Conservation (phyloP, 768 basidiomycete species). For the Coprinopsis strossmayeri region DNA sequence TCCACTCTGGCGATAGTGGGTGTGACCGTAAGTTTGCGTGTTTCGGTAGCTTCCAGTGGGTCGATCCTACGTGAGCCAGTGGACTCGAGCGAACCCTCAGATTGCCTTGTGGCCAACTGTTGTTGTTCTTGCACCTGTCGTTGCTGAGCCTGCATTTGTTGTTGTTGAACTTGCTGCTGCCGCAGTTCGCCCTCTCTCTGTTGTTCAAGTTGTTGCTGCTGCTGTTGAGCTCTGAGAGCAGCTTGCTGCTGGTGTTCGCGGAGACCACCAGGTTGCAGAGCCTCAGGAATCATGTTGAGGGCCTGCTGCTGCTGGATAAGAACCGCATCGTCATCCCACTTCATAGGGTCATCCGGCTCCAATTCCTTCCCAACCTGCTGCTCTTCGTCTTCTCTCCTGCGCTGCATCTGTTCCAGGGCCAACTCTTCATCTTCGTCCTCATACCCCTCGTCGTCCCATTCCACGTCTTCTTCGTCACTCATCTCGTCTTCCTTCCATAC, state of each 20-base stretch:
- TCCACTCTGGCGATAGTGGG: slow-evolving; percentile 67
- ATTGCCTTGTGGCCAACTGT: slow-evolving; percentile 34
- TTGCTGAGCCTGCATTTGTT: slow-evolving; percentile 20
- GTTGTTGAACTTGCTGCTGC: slow-evolving; percentile 24
- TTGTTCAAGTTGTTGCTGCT: slow-evolving; percentile 22
- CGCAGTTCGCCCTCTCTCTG: slow-evolving; percentile 23
- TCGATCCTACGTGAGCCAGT: slow-evolving; percentile 36
- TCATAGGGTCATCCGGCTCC: slow-evolving; percentile 81
- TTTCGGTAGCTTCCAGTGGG: slow-evolving; percentile 64
- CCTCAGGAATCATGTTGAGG: slow-evolving; percentile 24
- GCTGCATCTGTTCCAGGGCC: slow-evolving; percentile 43
- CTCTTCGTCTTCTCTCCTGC: slow-evolving; percentile 27
- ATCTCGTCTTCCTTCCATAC: slow-evolving; percentile 78
- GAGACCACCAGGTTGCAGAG: slow-evolving; percentile 27
- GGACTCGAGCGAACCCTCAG: slow-evolving; percentile 42
- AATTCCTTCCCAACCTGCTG: slow-evolving; percentile 23
- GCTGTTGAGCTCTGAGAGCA: slow-evolving; percentile 20
- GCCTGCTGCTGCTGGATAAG: slow-evolving; percentile 28
- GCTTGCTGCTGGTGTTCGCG: slow-evolving; percentile 27
- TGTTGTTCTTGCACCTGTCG: slow-evolving; percentile 21
- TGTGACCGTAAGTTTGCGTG: slow-evolving; percentile 70
- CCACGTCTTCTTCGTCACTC: slow-evolving; percentile 55
- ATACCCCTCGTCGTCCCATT: slow-evolving; percentile 65
- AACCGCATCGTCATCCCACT: slow-evolving; percentile 74
- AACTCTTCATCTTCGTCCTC: slow-evolving; percentile 64